Conservation (phyloP, 768 basidiomycete species). For the Ramaria sp. region DNA sequence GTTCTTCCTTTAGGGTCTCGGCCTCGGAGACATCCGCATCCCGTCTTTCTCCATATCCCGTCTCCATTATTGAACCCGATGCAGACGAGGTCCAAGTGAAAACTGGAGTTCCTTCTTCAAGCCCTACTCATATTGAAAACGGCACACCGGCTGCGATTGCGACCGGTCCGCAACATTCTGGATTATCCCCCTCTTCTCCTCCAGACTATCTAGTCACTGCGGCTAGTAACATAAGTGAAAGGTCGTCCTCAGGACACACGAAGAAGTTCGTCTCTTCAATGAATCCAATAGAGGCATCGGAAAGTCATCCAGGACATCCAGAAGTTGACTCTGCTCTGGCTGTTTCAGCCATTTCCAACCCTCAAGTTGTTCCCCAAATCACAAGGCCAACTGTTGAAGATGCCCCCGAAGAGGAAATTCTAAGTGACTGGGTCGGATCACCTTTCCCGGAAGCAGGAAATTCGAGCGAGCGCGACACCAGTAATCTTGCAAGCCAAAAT, state of each 20-base stretch:
- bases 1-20: neutral
- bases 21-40: neutral
- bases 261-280: neutral
- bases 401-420: constrained; percentile 16
- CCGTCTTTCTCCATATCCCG: neutral
- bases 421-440: constrained; percentile 28
- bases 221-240: neutral
- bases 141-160: neutral
- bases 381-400: neutral
- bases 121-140: too few relatives aligned
- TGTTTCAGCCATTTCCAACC: neutral
- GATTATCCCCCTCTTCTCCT: neutral
- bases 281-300: neutral
- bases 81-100: too few relatives aligned
- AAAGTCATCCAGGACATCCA: neutral
- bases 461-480: constrained; percentile 10
- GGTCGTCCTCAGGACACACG: neutral
- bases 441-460: constrained; percentile 21
- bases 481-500: constrained; percentile 8
- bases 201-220: neutral
- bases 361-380: neutral
- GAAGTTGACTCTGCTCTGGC: neutral
- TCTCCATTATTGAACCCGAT: neutral
- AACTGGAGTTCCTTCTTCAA: too few relatives aligned
- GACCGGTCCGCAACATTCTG: neutral